Percentiles rank a stretch among this genome's conserved stretches.
These are phyloP conservation scores for Kalaharituber pfeilii DNA, from an alignment of 2,329 filamentous ascomycete genomes.

Conservation along the genomic window DNA sequence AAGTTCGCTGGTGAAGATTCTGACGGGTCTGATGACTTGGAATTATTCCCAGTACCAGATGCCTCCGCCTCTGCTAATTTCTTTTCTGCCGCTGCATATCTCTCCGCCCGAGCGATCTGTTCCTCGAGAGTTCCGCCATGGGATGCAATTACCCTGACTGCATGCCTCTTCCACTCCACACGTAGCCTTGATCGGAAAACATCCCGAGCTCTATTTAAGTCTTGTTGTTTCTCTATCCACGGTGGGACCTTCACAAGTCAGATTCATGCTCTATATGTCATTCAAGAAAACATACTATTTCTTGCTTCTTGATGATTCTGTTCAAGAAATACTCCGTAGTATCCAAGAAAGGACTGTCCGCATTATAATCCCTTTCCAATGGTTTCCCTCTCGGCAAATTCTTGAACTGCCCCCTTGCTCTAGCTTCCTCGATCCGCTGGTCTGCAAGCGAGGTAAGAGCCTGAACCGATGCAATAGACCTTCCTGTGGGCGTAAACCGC, in stretches of 20 bases:
- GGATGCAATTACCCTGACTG: slow-evolving; percentile 58
- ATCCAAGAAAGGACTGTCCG: slow-evolving; percentile 76
- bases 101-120: slow-evolving; percentile 53
- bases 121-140: slow-evolving; percentile 55
- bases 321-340: slow-evolving; percentile 98
- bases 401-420: slow-evolving; percentile 74
- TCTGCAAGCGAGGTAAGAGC: slow-evolving; percentile 75
- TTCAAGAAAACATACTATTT: slow-evolving; percentile 43
- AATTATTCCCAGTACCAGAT: neutral
- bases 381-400: slow-evolving; percentile 66
- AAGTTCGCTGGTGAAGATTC: slow-evolving; percentile 1
- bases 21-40: slow-evolving; percentile 7
- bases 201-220: slow-evolving; percentile 50
- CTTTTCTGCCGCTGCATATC: slow-evolving; percentile 59
- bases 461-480: slow-evolving; percentile 55
- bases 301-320: slow-evolving; percentile 92
- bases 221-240: slow-evolving; percentile 98
- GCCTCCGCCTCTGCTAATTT: slow-evolving; percentile 13
- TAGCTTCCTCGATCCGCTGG: slow-evolving; percentile 83
- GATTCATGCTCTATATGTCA: too few species aligned
- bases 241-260: slow-evolving; percentile 38
- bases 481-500: slow-evolving; percentile 55
- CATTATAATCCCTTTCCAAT: slow-evolving; percentile 63
- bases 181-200: slow-evolving; percentile 59
- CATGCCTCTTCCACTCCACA: slow-evolving; percentile 70